phyloP scores from a whole-genome alignment of 441 rosid genomes.

The Adansonia rubrostipa region DNA sequence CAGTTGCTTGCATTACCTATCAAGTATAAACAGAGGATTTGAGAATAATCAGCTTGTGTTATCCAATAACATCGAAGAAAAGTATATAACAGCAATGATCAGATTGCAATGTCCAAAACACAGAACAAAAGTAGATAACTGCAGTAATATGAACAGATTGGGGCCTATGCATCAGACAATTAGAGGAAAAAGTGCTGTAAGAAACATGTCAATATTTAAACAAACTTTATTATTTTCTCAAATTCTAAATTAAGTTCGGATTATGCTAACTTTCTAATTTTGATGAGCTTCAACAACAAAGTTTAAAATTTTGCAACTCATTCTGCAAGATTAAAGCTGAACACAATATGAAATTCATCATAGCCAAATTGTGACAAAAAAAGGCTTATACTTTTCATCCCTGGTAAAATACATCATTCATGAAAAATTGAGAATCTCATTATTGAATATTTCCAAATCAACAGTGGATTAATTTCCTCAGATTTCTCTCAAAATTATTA shows the following conservation, averaged over 20 bases:
- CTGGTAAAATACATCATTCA: neutral
- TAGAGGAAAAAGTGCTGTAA: neutral
- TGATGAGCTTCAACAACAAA: neutral
- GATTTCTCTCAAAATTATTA: neutral
- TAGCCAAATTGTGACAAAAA: neutral
- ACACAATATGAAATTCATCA: neutral
- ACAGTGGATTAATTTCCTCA: neutral
- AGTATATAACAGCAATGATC: conserved; percentile 16
- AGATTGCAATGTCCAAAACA: neutral
- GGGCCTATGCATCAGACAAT: conserved; percentile 1
- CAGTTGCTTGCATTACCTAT: conserved; percentile 87
- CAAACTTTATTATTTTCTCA: neutral
- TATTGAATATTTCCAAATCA: neutral
- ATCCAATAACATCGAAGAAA: neutral
- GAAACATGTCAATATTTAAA: neutral
- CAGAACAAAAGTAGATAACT: neutral
- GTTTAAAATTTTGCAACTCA: neutral
- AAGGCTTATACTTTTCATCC: neutral
- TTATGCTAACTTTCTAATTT: too few species aligned
- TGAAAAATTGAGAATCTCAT: neutral
- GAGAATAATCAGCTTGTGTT: conserved; percentile 21
- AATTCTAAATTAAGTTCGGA: neutral
- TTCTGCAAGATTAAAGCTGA: neutral
- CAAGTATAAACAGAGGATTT: conserved; percentile 23
- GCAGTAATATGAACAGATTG: conserved; percentile 8